Base-by-base conservation (phyloP, 108 stramenopile species). In the Pseudonitzschia pungens region DNA sequence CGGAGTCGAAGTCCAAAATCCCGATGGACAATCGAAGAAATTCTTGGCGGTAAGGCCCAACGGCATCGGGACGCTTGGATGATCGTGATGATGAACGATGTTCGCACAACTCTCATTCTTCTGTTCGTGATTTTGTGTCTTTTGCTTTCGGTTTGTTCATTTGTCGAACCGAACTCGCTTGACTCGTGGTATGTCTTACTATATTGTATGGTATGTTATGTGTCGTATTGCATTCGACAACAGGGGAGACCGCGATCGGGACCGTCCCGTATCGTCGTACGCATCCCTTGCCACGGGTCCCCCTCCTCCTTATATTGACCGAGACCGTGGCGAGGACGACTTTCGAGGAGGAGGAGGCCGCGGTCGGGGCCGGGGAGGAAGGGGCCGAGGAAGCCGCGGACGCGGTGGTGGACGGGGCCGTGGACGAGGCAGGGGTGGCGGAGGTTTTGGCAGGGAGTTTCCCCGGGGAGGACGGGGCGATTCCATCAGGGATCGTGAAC, bases 201-300 rank as follows among this genome's bases (percentile, higher is more conserved):
- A 5, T 36, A 5, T 6, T 6, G 36, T 5, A 36, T 6, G 36
- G 36, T 5, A 36, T 36, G 36, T 5, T 5, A 36, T 6, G 36
- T 5, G 6, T 6, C 36, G 36, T 8, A 51, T 9, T 10, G 50
- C 4, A 51, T 10, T 12, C 2, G 26, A 20, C 26, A 66, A 54
- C 18, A 58, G 21, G 24, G 66, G 74, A 41, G 60, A 28, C 9
- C 11, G 4, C 32, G 54, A 55, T 20, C n/a, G 62, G 24, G 74
- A 53, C 43, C 44, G 65, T n/a, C 53, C 72, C 16, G 72, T 65
- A 2, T 75, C 74, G 26, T 75, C 74, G 14, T 75, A 75, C 67
- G 74, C 74, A 26, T 75, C 74, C 15, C 45, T 75, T 14, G 74
- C 74, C 20, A 45, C 36, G 15, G 74, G 55, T 60, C 66, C 74